These are phyloP conservation scores for Aureobasidium zeae DNA, from an alignment of 2,329 filamentous ascomycete species.

Conservation along the genomic window DNA sequence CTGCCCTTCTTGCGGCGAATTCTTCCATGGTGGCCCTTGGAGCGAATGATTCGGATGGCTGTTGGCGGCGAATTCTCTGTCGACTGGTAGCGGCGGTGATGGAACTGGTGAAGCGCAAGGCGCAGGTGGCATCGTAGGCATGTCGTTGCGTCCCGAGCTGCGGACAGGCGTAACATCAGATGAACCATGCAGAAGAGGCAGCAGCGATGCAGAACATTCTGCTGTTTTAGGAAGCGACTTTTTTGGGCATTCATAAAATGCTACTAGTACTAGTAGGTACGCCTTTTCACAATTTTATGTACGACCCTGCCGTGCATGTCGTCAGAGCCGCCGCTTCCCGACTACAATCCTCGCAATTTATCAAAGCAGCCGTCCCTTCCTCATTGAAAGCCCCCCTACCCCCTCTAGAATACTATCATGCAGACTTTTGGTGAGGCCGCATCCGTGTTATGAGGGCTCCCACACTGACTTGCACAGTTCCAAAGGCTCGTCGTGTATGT, in stretches of 20 bases:
- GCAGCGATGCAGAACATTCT: too few relatives aligned
- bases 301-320: too few relatives aligned
- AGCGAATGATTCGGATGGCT: not conserved
- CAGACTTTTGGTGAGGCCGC: conserved; percentile 17
- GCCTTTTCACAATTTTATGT: too few relatives aligned
- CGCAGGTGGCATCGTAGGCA: conserved; percentile 18
- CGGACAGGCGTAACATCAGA: conserved; percentile 15
- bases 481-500: conserved; percentile 18
- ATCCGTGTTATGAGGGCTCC: conserved; percentile 10
- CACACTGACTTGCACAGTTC: conserved; percentile 18
- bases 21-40: not conserved
- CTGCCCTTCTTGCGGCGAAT: conserved; percentile 14
- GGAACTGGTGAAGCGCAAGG: conserved; percentile 9
- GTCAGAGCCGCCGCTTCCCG: too few relatives aligned
- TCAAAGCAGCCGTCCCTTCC: too few relatives aligned
- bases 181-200: not conserved
- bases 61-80: conserved; percentile 1
- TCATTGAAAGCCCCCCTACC: not conserved
- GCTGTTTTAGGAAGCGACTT: too few relatives aligned
- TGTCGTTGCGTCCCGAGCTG: conserved; percentile 14
- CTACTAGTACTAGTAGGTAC: too few relatives aligned
- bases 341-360: too few relatives aligned
- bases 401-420: conserved; percentile 8
- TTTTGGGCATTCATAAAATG: too few relatives aligned
- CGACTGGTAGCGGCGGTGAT: conserved; percentile 6